These are phyloP conservation scores for Macaranga tanarius DNA, from an alignment of 441 rosid genomes.

Conservation along the genomic window DNA sequence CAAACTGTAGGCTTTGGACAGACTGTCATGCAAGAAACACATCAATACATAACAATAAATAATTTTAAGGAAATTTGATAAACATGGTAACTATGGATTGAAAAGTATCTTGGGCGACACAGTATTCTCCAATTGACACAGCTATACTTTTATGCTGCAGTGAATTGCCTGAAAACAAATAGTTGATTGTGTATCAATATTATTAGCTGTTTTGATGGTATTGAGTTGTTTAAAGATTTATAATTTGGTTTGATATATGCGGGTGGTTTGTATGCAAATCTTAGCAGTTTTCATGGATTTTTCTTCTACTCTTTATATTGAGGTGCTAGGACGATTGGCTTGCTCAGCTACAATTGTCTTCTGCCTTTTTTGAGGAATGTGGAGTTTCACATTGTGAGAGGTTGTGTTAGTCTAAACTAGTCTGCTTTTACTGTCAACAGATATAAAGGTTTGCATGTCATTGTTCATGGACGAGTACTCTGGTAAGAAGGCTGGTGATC, in stretches of 20 bases:
- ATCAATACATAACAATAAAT: neutral
- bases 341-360: neutral
- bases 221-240: neutral
- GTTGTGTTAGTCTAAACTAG: neutral
- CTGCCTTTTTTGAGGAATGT: neutral
- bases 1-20: too few relatives aligned
- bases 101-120: too few relatives aligned
- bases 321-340: neutral
- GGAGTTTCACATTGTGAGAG: too few relatives aligned
- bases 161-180: neutral
- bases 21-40: too few relatives aligned
- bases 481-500: constrained; percentile 53
- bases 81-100: too few relatives aligned
- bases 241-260: neutral
- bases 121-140: too few relatives aligned
- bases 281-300: neutral
- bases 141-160: neutral
- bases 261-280: neutral
- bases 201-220: neutral
- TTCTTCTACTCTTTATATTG: neutral
- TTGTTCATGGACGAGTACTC: constrained; percentile 70
- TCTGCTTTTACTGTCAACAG: constrained; percentile 31
- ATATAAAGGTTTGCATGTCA: constrained; percentile 14
- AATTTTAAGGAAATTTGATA: neutral
- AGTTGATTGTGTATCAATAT: neutral